Conservation (phyloP, 139 green algal species). For the Auxenochlorella protothecoides region DNA sequence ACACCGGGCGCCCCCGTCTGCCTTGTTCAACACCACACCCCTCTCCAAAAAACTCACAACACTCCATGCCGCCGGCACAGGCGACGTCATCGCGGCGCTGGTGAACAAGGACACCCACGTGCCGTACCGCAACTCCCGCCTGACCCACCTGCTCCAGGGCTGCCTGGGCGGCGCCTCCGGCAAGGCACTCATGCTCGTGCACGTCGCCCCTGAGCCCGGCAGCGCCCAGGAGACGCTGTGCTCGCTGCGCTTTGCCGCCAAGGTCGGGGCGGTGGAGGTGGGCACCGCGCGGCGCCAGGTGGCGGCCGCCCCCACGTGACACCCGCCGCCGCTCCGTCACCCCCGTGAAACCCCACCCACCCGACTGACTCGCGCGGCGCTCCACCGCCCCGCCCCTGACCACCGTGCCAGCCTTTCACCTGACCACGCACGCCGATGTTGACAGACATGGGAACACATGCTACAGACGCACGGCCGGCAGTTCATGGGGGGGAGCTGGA, state of each 20-base stretch:
- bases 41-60: no score
- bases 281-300: constrained; percentile 25
- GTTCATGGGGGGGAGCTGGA: no score
- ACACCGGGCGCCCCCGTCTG: no score
- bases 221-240: constrained; percentile 55
- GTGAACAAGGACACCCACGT: constrained; percentile 56
- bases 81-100: constrained; percentile 79
- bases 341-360: no score
- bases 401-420: no score
- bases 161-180: constrained; percentile 31
- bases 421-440: no score
- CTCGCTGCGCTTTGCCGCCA: constrained; percentile 80
- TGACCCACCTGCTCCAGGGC: constrained; percentile 82
- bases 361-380: no score
- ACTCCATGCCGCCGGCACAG: constrained; percentile 2
- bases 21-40: no score
- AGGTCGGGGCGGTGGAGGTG: constrained; percentile 73
- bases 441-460: no score
- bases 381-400: no score
- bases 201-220: constrained; percentile 57
- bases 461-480: no score
- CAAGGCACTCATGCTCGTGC: constrained; percentile 93
- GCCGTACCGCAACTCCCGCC: constrained; percentile 87
- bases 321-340: no score
- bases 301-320: neutral